Evolutionary conservation across 1,139 yeast species (phyloP), one percentile per base, ranked within the genome.

Genomic region (Pneumocystis canis): DNA sequence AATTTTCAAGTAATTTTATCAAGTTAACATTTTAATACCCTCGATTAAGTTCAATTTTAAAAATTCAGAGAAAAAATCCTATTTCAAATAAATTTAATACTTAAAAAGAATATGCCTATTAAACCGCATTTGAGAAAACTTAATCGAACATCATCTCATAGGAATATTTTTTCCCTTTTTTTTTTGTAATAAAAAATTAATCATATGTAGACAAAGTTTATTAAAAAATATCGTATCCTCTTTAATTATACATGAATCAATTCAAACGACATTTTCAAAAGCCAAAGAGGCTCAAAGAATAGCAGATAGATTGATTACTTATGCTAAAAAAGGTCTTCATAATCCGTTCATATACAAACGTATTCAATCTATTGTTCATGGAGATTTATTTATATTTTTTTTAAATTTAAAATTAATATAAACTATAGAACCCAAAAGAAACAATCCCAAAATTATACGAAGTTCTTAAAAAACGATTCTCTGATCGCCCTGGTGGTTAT

Each of bases 401-500:
- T n/a, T 40, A 33, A 20, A n/a, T 11, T 58, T n/a, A 31, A 31
- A 11, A 54, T 18, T n/a, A 37, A 37, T 37, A 30, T 5, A 31
- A 25, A 5, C 28, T 32, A 30, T 20, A 60, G 58, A 32, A 33
- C 7, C 35, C 32, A 30, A 53, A 61, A 9, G 69, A 70, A 59
- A 74, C 79, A 0, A 69, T 82, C 41, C 82, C 85, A 30, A 89
- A 86, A 72, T 75, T 92, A 59, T 78, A 87, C 65, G 79, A 78
- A 18, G 89, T 83, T 60, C 77, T 89, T 59, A 81, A 82, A 2
- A 76, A 80, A 56, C 79, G 96, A 68, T 90, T 87, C 71, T 73
- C 77, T 7, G 71, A 75, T 39, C 80, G 96, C 73, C 72, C 75
- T 0, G 87, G 89, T 66, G 97, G 97, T 1, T 92, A 85, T 76